These are phyloP conservation scores for Nannochloropsis salina DNA, from an alignment of 108 stramenopile species.

Conservation along the genomic window DNA sequence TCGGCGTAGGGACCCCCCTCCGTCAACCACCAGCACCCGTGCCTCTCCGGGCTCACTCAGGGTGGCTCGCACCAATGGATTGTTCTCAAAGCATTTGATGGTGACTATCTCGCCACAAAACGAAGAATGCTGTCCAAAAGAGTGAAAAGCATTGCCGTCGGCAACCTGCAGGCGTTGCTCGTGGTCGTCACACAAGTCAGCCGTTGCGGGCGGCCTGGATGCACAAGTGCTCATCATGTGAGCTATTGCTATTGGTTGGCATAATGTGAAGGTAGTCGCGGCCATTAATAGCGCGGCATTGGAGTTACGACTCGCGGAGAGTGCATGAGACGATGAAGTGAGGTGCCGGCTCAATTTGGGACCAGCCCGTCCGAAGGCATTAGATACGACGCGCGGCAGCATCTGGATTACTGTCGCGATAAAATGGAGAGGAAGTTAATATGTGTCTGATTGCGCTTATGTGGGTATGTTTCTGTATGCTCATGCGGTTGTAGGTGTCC, in stretches of 20 bases:
- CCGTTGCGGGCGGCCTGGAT: background rate
- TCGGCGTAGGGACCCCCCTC: conserved; percentile 31
- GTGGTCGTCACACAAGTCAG: background rate
- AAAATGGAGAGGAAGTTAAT: too few species aligned
- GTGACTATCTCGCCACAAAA: conserved; percentile 40
- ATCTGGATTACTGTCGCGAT: too few species aligned
- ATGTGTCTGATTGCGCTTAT: background rate
- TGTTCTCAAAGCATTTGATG: conserved; percentile 43
- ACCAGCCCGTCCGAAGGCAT: background rate
- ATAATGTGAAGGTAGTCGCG: background rate
- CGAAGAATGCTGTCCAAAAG: conserved; percentile 33
- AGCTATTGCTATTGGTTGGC: background rate
- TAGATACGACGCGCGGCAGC: background rate
- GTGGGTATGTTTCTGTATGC: background rate
- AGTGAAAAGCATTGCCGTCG: conserved; percentile 26
- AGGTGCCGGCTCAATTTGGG: background rate
- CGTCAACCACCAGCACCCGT: conserved; percentile 49
- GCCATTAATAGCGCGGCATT: background rate
- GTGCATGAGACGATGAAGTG: background rate
- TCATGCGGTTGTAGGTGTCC: too few species aligned
- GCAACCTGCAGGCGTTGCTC: background rate
- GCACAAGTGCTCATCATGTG: background rate
- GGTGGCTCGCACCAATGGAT: conserved; percentile 34
- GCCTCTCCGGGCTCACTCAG: conserved; percentile 37
- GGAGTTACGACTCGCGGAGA: background rate